Evolutionary conservation across 2,329 filamentous ascomycete genomes (phyloP).

Genomic region (Aspergillus intermedius): DNA sequence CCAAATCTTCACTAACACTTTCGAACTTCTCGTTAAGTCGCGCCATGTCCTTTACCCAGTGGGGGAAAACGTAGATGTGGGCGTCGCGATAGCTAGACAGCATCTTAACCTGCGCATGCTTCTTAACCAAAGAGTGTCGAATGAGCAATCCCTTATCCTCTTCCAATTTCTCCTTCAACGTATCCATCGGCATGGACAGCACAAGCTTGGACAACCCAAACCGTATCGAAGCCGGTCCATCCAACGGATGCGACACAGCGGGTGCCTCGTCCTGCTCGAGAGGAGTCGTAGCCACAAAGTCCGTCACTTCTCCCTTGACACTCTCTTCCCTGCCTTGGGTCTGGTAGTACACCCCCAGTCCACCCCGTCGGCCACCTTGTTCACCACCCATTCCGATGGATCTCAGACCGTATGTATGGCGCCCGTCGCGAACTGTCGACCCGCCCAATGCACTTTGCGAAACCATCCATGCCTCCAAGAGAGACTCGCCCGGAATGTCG

Average conservation of each 20-base stretch:
- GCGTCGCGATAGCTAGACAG: slow-evolving; percentile 80
- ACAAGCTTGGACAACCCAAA: slow-evolving; percentile 68
- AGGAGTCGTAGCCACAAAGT: slow-evolving; percentile 77
- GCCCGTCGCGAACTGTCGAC: slow-evolving; percentile 45
- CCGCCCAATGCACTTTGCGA: slow-evolving; percentile 63
- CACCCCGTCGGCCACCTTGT: slow-evolving; percentile 61
- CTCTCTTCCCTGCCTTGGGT: slow-evolving; percentile 65
- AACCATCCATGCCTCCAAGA: slow-evolving; percentile 90
- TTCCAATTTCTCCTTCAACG: slow-evolving; percentile 74
- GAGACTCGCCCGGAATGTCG: slow-evolving; percentile 72
- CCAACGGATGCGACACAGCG: slow-evolving; percentile 49
- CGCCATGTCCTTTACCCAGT: slow-evolving; percentile 83
- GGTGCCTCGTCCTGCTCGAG: slow-evolving; percentile 48
- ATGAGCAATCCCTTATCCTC: slow-evolving; percentile 61
- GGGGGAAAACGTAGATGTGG: slow-evolving; percentile 89
- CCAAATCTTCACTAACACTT: slow-evolving; percentile 81
- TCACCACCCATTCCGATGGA: slow-evolving; percentile 49
- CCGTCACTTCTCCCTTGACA: slow-evolving; percentile 85
- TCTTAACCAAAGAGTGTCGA: slow-evolving; percentile 67
- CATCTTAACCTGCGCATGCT: slow-evolving; percentile 70
- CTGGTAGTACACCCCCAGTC: slow-evolving; percentile 84
- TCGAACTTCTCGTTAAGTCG: slow-evolving; percentile 73
- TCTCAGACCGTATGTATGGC: slow-evolving; percentile 33
- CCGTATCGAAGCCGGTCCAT: slow-evolving; percentile 54
- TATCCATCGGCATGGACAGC: slow-evolving; percentile 83